Evolutionary conservation across 2,329 filamentous ascomycete genomes (phyloP).

Genomic region (Metarhizium guizhouense): DNA sequence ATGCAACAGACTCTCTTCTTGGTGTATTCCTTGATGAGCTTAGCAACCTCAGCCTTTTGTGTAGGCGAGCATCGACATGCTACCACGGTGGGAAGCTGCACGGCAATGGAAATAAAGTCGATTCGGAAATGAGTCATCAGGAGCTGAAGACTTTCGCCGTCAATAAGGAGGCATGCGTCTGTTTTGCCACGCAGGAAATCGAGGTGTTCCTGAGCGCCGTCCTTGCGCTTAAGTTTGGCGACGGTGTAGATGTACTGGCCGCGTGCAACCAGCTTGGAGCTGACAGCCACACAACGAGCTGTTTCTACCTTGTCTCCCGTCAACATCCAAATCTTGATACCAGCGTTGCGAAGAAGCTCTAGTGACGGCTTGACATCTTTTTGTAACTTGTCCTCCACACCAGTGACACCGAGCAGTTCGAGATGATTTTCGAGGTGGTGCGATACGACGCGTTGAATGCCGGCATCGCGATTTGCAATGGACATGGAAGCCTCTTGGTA

Average conservation of each 20-base stretch:
- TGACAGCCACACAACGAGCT: conserved; percentile 89
- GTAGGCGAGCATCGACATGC: conserved; percentile 95
- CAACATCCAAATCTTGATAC: conserved; percentile 99
- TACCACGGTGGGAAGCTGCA: conserved; percentile 82
- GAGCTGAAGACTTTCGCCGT: conserved; percentile 80
- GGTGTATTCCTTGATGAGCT: conserved; percentile 81
- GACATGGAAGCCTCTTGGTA: conserved; percentile 75
- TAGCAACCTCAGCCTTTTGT: conserved; percentile 91
- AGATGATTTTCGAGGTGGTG: conserved; percentile 79
- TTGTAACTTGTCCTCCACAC: conserved; percentile 95
- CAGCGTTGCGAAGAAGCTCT: conserved; percentile 89
- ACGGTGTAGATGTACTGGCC: conserved; percentile 96
- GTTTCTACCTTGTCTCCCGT: conserved; percentile 98
- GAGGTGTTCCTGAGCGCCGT: conserved; percentile 77
- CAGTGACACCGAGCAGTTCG: conserved; percentile 92
- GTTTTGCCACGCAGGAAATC: conserved; percentile 84
- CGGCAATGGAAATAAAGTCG: conserved; percentile 82
- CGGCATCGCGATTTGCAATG: conserved; percentile 69
- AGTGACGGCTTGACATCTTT: conserved; percentile 91
- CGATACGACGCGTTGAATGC: conserved; percentile 71
- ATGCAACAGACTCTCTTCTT: conserved; percentile 97
- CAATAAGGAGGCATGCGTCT: conserved; percentile 81
- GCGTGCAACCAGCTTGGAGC: conserved; percentile 83
- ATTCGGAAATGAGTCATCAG: conserved; percentile 75
- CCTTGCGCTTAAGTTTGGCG: conserved; percentile 72